Base-by-base conservation (phyloP, 495 filamentous ascomycete genomes). In the Xylaria sp. region DNA sequence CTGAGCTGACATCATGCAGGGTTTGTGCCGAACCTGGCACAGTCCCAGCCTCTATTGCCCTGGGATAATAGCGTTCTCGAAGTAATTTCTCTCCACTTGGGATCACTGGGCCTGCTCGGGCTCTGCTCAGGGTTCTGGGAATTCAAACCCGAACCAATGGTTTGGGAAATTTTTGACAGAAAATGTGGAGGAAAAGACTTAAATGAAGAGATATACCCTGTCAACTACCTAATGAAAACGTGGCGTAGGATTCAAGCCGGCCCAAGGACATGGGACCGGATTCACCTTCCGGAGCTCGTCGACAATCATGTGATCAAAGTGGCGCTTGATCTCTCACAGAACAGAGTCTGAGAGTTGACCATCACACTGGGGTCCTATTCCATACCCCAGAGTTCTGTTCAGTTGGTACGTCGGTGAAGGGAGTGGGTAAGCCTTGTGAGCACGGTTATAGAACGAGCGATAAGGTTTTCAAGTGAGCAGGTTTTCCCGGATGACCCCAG, bases 111-210 rank as follows among this genome's bases (percentile, higher is more conserved):
- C 26, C 65, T 68, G 40, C 43, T 68, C 40, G 52, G 65, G 66
- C 52, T 68, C 66, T 68, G 33, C 41, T 46, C 66, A 68, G 66
- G 66, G 66, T 68, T 35, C 66, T 48, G 21, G 53, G 66, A 61
- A 26, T 15, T 24, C 12, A 46, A 46, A 6, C 59, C 61, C 59
- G 61, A 71, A 59, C 59, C 69, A 71, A 71, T 71, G 69, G 69
- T 15, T 40, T 71, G 69, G 68, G 19, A 71, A 71, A 71, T 5
- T 57, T 29, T 64, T 71, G 69, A 71, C 69, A 71, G 61, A 66
- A 57, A 71, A 7, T 64, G 69, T 71, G 69, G 69, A 71, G 69
- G 53, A 41, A 63, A 44, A 57, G 26, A 71, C 41, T 71, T 66
- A 57, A 71, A 66, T 64, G 69, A 71, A 71, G 50, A 59, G 15